Conservation (phyloP, 2,329 filamentous ascomycete species). For the Aspergillus vadensis region DNA sequence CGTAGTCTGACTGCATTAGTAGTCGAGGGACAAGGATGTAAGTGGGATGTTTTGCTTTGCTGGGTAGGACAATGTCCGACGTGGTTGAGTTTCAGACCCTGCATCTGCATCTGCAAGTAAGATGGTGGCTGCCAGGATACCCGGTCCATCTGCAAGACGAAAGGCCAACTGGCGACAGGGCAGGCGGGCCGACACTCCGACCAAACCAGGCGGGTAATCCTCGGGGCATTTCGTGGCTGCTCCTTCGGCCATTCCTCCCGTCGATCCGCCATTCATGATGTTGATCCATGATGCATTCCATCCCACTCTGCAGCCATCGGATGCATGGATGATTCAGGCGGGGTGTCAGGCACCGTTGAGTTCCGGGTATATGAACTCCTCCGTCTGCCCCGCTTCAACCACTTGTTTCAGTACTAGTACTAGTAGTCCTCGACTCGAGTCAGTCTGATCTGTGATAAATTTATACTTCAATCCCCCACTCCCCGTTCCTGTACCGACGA, state of each 20-base stretch:
- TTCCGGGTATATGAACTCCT: background rate
- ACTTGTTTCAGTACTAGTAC: too few species aligned
- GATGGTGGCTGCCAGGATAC: background rate
- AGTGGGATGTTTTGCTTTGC: too few species aligned
- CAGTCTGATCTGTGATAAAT: too few species aligned
- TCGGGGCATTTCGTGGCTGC: conserved; percentile 19
- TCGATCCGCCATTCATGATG: background rate
- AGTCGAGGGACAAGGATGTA: too few species aligned
- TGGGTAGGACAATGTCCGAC: too few species aligned
- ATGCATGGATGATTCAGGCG: background rate
- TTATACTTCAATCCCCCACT: background rate
- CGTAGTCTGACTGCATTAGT: background rate
- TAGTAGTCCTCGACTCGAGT: too few species aligned
- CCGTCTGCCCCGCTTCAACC: background rate
- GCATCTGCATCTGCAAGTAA: background rate
- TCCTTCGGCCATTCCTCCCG: conserved; percentile 5
- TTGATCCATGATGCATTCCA: background rate
- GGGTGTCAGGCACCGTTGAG: too few species aligned
- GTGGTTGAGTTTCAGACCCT: background rate
- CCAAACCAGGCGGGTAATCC: conserved; percentile 27
- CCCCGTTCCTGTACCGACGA: background rate
- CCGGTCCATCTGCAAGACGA: background rate
- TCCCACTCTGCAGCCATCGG: background rate
- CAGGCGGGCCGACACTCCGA: conserved; percentile 25
- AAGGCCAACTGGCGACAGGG: background rate